Evolutionary conservation across 306 rosid genomes (phyloP).

Genomic region (Pachyrhizus erosus): DNA sequence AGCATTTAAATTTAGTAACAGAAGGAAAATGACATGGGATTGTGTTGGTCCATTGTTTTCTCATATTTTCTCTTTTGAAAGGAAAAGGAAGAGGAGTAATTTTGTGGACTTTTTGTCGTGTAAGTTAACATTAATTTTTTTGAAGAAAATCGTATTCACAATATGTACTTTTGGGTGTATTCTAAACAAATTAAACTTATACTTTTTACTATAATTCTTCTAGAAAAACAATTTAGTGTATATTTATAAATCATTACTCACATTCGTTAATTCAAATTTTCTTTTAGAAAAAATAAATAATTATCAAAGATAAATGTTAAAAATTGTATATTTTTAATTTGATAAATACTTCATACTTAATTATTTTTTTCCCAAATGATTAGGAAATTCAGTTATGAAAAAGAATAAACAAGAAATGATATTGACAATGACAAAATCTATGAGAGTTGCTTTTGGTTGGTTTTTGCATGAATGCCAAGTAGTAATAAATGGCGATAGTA

Average conservation of each 20-base stretch:
- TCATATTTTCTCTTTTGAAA: not conserved
- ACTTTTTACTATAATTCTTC: not conserved
- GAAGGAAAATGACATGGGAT: not conserved
- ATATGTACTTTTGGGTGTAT: not conserved
- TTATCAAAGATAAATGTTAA: not conserved
- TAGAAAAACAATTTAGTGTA: too few relatives aligned
- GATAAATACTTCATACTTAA: not conserved
- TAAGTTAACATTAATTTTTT: not conserved
- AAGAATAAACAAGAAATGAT: not conserved
- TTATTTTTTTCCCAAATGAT: not conserved
- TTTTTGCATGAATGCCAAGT: conserved; percentile 32
- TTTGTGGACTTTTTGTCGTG: not conserved
- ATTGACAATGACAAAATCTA: conserved; percentile 17
- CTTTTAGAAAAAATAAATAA: not conserved
- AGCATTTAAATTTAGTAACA: not conserved
- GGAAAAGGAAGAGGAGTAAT: not conserved
- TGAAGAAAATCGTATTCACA: too few relatives aligned
- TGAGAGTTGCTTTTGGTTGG: not conserved
- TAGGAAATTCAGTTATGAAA: not conserved
- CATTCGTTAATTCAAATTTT: too few relatives aligned
- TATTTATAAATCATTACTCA: too few relatives aligned
- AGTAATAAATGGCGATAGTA: conserved; percentile 38
- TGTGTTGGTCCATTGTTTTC: not conserved
- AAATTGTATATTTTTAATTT: not conserved
- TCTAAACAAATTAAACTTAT: not conserved